Evolutionary conservation across 2,329 filamentous ascomycete species (phyloP).

Genomic region (Calonectria leucothoes): DNA sequence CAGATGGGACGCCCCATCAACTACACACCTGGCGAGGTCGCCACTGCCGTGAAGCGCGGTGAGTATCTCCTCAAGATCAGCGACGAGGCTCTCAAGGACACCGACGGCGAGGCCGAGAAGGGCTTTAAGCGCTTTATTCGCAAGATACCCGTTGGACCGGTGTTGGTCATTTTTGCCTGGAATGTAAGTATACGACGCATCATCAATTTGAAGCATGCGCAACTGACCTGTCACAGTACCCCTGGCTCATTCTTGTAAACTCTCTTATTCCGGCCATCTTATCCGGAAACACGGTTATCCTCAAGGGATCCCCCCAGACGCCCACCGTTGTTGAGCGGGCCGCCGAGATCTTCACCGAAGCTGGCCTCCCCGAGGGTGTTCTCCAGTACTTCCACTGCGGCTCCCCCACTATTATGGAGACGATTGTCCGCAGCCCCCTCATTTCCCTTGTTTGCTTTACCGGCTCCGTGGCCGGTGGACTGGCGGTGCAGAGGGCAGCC

Average conservation of each 20-base stretch:
- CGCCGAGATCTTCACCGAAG: constrained; percentile 78
- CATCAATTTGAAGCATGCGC: background rate
- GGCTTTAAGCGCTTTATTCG: constrained; percentile 92
- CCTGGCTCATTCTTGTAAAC: constrained; percentile 93
- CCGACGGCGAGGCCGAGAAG: constrained; percentile 83
- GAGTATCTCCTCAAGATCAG: constrained; percentile 90
- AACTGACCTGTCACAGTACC: constrained; percentile 71
- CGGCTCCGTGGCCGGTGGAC: constrained; percentile 87
- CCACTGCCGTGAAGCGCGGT: constrained; percentile 85
- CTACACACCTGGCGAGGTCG: constrained; percentile 85
- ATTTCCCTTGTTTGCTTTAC: constrained; percentile 92
- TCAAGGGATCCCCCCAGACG: constrained; percentile 96
- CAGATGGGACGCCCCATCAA: constrained; percentile 96
- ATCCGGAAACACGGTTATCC: constrained; percentile 88
- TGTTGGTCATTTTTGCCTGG: constrained; percentile 93
- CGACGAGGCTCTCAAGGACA: constrained; percentile 81
- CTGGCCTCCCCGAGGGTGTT: constrained; percentile 84
- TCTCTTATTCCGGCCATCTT: constrained; percentile 92
- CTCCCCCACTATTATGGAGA: constrained; percentile 79
- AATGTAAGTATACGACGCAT: constrained; percentile 72
- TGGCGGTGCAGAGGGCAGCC: constrained; percentile 87
- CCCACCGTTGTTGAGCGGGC: constrained; percentile 92
- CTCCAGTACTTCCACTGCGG: constrained; percentile 95
- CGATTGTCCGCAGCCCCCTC: constrained; percentile 80
- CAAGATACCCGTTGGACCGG: constrained; percentile 88